Evolutionary conservation across 2,329 filamentous ascomycete species (phyloP).

Genomic region (Botryosphaeria agaves): DNA sequence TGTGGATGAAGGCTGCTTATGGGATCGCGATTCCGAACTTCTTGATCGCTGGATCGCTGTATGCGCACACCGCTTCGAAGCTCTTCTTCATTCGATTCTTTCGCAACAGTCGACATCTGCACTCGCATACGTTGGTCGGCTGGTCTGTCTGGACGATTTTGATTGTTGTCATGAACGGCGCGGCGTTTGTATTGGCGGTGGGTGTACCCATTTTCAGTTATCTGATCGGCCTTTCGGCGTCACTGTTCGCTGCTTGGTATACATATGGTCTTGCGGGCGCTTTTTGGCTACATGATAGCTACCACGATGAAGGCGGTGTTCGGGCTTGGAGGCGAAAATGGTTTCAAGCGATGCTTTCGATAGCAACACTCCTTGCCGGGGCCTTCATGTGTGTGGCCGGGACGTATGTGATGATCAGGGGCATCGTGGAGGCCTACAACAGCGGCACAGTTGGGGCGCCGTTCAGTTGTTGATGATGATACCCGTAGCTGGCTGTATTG

Average conservation of each 20-base stretch:
- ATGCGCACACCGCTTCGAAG: conserved; percentile 34
- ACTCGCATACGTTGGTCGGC: conserved; percentile 28
- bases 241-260: conserved; percentile 36
- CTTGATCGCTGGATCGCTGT: conserved; percentile 31
- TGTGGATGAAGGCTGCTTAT: conserved; percentile 33
- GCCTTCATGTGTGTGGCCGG: conserved; percentile 32
- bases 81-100: conserved; percentile 34
- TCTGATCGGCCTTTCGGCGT: conserved; percentile 32
- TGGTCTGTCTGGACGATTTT: conserved; percentile 31
- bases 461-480: conserved; percentile 15
- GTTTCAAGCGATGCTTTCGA: conserved; percentile 20
- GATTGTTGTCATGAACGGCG: conserved; percentile 27
- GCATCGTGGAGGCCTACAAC: conserved; percentile 15
- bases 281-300: conserved; percentile 34
- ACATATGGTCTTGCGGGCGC: conserved; percentile 35
- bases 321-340: conserved; percentile 20
- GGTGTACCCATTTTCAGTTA: conserved; percentile 38
- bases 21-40: conserved; percentile 34
- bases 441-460: conserved; percentile 11
- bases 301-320: conserved; percentile 23
- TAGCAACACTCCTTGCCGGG: conserved; percentile 26
- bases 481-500: no score
- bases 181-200: conserved; percentile 26
- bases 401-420: conserved; percentile 30
- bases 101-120: conserved; percentile 26